Conservation (phyloP, 495 filamentous ascomycete species). For the Penicillium riverlandense region DNA sequence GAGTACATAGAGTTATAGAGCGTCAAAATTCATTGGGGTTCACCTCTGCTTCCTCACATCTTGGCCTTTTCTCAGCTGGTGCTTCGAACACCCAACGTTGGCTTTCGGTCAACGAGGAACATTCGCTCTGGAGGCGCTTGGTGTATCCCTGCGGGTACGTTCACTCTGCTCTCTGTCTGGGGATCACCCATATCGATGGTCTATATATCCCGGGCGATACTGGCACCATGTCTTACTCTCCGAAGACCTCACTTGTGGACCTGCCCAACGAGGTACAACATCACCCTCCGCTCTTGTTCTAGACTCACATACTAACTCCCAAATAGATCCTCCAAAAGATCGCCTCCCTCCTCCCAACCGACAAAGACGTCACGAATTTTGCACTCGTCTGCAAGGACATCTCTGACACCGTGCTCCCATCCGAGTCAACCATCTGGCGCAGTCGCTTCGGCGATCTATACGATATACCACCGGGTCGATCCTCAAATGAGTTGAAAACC, state of each 20-base stretch:
- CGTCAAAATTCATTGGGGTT: too few species aligned
- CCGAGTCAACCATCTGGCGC: constrained; percentile 25
- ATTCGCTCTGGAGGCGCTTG: too few species aligned
- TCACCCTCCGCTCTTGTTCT: not conserved
- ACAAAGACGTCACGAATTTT: constrained; percentile 26
- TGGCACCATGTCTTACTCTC: not conserved
- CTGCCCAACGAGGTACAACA: constrained; percentile 22
- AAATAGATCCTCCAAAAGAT: constrained; percentile 34
- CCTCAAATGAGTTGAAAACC: constrained; percentile 15
- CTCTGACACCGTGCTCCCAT: constrained; percentile 8
- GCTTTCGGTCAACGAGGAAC: too few species aligned
- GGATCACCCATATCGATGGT: too few species aligned
- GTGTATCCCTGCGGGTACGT: too few species aligned
- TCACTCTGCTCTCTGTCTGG: too few species aligned
- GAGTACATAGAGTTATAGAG: too few species aligned
- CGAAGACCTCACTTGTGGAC: constrained; percentile 3
- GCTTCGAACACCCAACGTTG: too few species aligned
- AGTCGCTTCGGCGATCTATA: constrained; percentile 25
- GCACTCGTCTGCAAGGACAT: constrained; percentile 18
- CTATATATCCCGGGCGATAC: too few species aligned
- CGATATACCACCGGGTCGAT: constrained; percentile 17
- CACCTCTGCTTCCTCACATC: too few species aligned
- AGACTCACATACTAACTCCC: not conserved
- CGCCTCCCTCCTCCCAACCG: constrained; percentile 21
- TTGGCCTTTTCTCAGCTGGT: too few species aligned